Evolutionary conservation across 2,329 filamentous ascomycete species (phyloP), one percentile per base, ranked within the genome.

Genomic region (Calonectria pauciramosa): DNA sequence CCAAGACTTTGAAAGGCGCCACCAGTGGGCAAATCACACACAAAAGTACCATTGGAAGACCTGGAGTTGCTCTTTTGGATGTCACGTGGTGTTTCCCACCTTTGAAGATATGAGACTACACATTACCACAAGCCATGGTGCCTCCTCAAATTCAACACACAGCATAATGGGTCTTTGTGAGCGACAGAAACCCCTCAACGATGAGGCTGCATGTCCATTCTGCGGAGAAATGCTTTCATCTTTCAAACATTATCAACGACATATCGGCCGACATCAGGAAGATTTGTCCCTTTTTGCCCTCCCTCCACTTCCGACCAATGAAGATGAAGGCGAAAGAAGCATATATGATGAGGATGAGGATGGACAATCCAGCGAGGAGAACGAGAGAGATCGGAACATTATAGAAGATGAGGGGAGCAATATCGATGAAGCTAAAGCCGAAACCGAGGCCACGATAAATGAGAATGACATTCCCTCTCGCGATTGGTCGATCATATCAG

Each of bases 401-500:
- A 41, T 41, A 18, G 36, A 7, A 41, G 36, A 14, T 41, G 36
- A 41, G 4, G 36, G 7, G 11, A 18, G 13, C 13, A 18, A 16
- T 14, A 41, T 16, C 36, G 7, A 18, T 41, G 14, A 41, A 41
- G 36, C 11, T 41, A 7, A 41, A 18, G 36, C 16, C 36, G 36
- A 41, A 18, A 18, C 13, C 16, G 14, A 41, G 13, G 36, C 16
- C 13, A 41, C 11, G 7, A 14, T 7, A 41, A 41, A 18, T 41
- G 36, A 18, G 36, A 16, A 18, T 41, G 36, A 18, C 10, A 83
- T 81, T 28, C 78, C 75, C 44, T 84, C 82, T 30, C 83, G 80
- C 64, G 84, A 82, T 38, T 85, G 86, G 16, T 80, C 80, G 18
- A 84, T 82, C 75, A 82, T 87, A 83, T 84, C 84, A 38, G 85